Evolutionary conservation across 768 basidiomycete genomes (phyloP).

Genomic region (Ephemerocybe angulata): DNA sequence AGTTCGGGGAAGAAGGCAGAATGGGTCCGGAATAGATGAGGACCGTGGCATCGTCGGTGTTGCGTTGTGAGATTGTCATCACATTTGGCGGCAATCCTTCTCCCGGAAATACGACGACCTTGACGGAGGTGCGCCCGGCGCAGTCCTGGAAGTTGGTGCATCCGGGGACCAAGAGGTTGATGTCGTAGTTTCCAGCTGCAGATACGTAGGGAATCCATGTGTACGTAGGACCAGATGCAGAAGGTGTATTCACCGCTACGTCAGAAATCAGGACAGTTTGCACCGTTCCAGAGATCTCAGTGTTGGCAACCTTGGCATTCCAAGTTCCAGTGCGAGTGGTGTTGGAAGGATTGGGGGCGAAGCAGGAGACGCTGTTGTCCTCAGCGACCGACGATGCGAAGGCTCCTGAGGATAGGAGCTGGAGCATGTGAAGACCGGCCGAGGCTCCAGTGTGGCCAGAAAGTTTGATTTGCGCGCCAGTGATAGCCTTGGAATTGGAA

Average conservation of each 20-base stretch:
- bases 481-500: slow-evolving; percentile 55
- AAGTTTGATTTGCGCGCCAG: slow-evolving; percentile 85
- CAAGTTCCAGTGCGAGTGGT: slow-evolving; percentile 67
- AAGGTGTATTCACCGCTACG: slow-evolving; percentile 59
- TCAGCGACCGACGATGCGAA: slow-evolving; percentile 70
- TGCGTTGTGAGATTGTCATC: slow-evolving; percentile 71
- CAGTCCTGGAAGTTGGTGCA: slow-evolving; percentile 83
- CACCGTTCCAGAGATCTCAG: slow-evolving; percentile 75
- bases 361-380: slow-evolving; percentile 69
- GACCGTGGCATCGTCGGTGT: slow-evolving; percentile 53
- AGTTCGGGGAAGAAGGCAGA: slow-evolving; percentile 66
- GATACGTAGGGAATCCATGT: slow-evolving; percentile 94
- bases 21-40: slow-evolving; percentile 82
- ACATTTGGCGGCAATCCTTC: slow-evolving; percentile 60
- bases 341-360: slow-evolving; percentile 71
- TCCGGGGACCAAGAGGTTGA: slow-evolving; percentile 85
- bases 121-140: slow-evolving; percentile 70
- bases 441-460: slow-evolving; percentile 69
- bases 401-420: slow-evolving; percentile 88
- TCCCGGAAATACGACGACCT: slow-evolving; percentile 79
- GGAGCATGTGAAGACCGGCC: slow-evolving; percentile 86
- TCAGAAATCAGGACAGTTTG: slow-evolving; percentile 70
- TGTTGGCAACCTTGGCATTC: slow-evolving; percentile 59
- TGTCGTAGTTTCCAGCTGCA: slow-evolving; percentile 78
- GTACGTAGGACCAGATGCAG: slow-evolving; percentile 66